Conservation (phyloP, 148 eudicot genomes). For the Chenopodium berlandieri region DNA sequence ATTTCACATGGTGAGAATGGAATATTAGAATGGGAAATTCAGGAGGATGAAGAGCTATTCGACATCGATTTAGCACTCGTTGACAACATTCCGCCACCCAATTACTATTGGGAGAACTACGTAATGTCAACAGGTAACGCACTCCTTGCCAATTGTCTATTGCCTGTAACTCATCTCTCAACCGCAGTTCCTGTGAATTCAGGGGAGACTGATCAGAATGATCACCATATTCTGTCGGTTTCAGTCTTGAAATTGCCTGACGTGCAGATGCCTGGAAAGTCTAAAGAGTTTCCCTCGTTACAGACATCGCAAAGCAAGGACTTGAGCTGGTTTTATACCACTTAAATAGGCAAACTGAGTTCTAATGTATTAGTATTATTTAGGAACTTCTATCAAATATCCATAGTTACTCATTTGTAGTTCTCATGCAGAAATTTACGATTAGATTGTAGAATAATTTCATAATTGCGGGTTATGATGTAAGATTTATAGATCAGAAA, state of each 20-base stretch:
- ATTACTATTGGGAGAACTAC: conserved; percentile 45
- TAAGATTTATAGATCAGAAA: neutral
- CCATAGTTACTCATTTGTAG: neutral
- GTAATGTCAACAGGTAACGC: conserved; percentile 32
- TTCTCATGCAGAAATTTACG: neutral
- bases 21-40: neutral
- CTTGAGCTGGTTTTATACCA: neutral
- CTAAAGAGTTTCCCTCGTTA: neutral
- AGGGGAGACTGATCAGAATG: conserved; percentile 9
- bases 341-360: neutral
- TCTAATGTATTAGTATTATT: neutral
- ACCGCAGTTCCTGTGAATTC: conserved; percentile 46
- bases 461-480: neutral
- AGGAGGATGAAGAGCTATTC: conserved; percentile 62
- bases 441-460: neutral
- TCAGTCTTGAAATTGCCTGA: conserved; percentile 10
- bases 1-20: neutral
- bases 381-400: neutral
- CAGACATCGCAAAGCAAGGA: neutral
- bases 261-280: neutral
- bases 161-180: conserved; percentile 48
- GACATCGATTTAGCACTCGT: conserved; percentile 56
- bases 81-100: conserved; percentile 38
- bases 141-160: conserved; percentile 67
- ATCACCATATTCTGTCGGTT: neutral